Base-by-base conservation (phyloP, 148 eudicot species). In the Pharnaceum exiguum region DNA sequence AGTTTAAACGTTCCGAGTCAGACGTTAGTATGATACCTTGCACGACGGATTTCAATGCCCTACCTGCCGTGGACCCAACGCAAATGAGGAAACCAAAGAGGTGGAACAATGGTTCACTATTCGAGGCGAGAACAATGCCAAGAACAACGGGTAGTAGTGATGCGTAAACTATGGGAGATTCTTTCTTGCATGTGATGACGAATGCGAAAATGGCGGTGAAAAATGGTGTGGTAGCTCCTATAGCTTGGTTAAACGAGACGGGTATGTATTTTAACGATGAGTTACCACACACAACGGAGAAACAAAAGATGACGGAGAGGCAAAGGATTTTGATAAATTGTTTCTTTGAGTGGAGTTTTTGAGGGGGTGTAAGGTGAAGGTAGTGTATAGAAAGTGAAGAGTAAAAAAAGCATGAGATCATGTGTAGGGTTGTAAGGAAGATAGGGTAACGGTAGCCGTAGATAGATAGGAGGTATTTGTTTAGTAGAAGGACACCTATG, bases 141-240 rank as follows among this genome's bases (percentile, higher is more conserved):
- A 81, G 58, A 0, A 89, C 94, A 1, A 89, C 96, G 0, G 96
- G 96, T 0, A 89, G 40, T 1, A 89, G 77, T 0, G 94, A 72
- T 9, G 53, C 24, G 63, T 89, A 89, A 0, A 86, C 94, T 25
- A 65, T 66, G 1, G 72, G 78, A 0, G 89, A 54, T 37, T 89
- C 94, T 19, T 79, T 79, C 25, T 76, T 74, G 43, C 87, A 85
- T 1, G 87, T 85, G 21, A 89, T 83, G 17, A 85, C 22, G 46
- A 83, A 79, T 0, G 96, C 82, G 50, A 89, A 89, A 2, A 89
- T 69, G 3, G 96, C 96, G 0, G 96, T 89, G 62, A 89, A 89
- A 50, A 89, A 89, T 0, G 96, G 96, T 0, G 96, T 89, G 0
- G 96, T 89, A 0, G 96, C 94, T 5, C 96, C 96, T 5, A 89